Percentiles rank a stretch among this genome's conserved stretches.
Evolutionary conservation across 2,329 filamentous ascomycete species (phyloP).

Genomic region (Scortechinia acanthostroma): DNA sequence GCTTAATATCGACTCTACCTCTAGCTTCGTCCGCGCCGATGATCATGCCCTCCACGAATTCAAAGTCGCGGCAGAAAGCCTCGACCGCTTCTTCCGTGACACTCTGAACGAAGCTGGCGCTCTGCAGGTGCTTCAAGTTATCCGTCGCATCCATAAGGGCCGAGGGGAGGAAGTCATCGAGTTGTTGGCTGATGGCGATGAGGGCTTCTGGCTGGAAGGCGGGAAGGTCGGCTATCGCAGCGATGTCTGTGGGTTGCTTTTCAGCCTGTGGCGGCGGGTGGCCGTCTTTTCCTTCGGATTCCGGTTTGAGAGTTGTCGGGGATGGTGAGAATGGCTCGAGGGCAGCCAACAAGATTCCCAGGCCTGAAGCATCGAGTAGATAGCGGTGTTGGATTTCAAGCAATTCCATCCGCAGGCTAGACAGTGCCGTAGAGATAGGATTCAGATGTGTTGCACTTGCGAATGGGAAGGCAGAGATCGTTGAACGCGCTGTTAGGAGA

Average conservation of each 20-base stretch:
- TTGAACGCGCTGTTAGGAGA: neutral
- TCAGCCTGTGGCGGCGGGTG: neutral
- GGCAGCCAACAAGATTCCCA: neutral
- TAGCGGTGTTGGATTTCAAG: neutral
- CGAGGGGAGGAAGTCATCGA: slow-evolving; percentile 1
- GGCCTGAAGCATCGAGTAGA: neutral
- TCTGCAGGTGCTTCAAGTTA: neutral
- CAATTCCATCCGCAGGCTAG: neutral
- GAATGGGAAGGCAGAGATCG: neutral
- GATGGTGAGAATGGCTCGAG: neutral
- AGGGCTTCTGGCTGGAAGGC: neutral
- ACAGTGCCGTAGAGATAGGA: neutral
- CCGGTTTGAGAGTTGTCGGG: neutral
- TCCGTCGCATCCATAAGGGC: slow-evolving; percentile 1
- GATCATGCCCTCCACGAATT: slow-evolving; percentile 42
- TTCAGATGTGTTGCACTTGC: neutral
- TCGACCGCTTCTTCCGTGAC: neutral
- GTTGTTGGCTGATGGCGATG: neutral
- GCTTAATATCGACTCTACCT: neutral
- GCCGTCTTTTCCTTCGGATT: neutral
- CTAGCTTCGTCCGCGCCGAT: slow-evolving; percentile 27
- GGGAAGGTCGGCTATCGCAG: neutral
- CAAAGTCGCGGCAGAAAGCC: slow-evolving; percentile 2
- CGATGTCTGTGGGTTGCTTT: neutral
- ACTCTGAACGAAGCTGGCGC: neutral